These are phyloP conservation scores for Phytopythium ostracodes DNA, from an alignment of 352 stramenopile species.

Conservation along the genomic window DNA sequence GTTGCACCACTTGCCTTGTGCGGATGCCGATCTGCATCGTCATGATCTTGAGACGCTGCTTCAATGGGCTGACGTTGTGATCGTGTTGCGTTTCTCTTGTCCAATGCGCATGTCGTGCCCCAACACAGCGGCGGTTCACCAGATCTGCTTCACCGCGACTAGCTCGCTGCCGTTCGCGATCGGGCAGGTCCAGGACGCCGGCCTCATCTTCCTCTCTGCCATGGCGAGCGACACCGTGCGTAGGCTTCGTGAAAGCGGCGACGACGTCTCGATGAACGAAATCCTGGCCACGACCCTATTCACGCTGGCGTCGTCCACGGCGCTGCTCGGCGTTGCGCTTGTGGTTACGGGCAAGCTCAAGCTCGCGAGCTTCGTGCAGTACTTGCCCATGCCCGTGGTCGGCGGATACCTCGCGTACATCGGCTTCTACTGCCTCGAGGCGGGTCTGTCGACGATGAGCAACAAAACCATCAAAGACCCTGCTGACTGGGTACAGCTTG, in stretches of 20 bases:
- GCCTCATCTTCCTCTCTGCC: constrained; percentile 97
- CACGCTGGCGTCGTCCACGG: constrained; percentile 90
- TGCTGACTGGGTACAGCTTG: constrained; percentile 80
- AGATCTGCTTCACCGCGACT: constrained; percentile 83
- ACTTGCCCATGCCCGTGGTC: constrained; percentile 96
- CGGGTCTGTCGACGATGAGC: constrained; percentile 86
- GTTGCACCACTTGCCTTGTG: neutral
- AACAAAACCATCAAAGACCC: constrained; percentile 88
- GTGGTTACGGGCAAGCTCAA: constrained; percentile 94
- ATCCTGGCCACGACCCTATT: constrained; percentile 94
- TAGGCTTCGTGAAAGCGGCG: constrained; percentile 57
- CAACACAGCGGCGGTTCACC: constrained; percentile 56
- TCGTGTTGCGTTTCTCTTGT: neutral
- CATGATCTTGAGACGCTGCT: neutral
- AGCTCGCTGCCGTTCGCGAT: constrained; percentile 96
- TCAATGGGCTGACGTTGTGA: neutral
- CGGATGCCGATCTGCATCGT: neutral
- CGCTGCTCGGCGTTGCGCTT: constrained; percentile 89
- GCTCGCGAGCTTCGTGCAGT: constrained; percentile 95
- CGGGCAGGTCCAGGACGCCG: constrained; percentile 97
- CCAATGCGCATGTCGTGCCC: neutral
- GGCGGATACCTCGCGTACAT: constrained; percentile 98
- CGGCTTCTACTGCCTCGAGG: constrained; percentile 88
- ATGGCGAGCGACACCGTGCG: constrained; percentile 92
- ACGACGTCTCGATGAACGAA: constrained; percentile 69